Base-by-base conservation (phyloP, 1,284 basidiomycete species). In the Golubevia sp. region DNA sequence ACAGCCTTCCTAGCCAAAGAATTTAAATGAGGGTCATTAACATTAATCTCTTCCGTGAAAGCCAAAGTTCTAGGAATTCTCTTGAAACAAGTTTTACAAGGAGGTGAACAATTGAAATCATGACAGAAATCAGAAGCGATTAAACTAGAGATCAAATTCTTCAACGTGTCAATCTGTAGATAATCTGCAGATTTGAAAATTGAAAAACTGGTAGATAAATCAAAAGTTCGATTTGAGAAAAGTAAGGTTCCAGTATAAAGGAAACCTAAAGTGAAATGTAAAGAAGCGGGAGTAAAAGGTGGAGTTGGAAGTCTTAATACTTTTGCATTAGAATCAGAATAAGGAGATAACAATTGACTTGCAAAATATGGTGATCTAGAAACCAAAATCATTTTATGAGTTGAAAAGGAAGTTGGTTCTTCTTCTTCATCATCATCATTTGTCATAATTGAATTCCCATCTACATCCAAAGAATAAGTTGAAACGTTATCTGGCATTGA, bases 221-320 rank as follows among this genome's bases (percentile, higher is more conserved):
- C 94, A 84, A 94, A 97, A 0, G 92, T 91, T 20, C 96, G 88
- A 77, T 97, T 92, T 2, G 93, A 94, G 81, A 97, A 97, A 54
- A 91, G 87, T 56, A 99, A 90, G 4, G 93, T 95, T 51, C 96
- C 96, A 11, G 94, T 93, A 80, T 98, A 98, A 58, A 95, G 88
- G 84, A 91, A 95, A 15, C 95, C 95, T 26, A 99, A 89, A 25
- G 93, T 93, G 80, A 98, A 98, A 84, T 97, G 94, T 2, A 97
- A 86, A 0, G 94, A 92, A 0, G 94, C 92, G 0, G 95, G 92
- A 0, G 96, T 97, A 85, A 98, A 98, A 0, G 95, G 95, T 0
- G 95, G 94, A 26, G 67, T 64, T 1, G 77, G 77, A 5, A 79
- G 59, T n/a, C 58, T 61, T 26, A 79, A 21, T 3, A 67, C 63